phyloP scores from a whole-genome alignment of 2,329 filamentous ascomycete species.

The Alternaria sp. region DNA sequence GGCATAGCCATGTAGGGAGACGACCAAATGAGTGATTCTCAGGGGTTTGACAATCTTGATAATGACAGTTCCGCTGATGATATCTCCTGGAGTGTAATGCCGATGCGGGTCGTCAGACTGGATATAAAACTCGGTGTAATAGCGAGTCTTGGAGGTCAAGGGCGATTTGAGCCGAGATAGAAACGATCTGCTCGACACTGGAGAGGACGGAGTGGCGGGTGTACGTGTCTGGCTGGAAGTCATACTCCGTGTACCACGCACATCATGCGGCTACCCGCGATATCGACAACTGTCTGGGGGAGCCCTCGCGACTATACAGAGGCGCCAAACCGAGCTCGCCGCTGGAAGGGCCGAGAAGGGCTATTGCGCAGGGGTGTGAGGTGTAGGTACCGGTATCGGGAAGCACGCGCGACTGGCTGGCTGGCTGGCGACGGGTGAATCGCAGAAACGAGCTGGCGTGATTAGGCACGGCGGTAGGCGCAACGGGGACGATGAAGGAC shows the following conservation, averaged over 20 bases:
- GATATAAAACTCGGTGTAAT: slow-evolving; percentile 81
- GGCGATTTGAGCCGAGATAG: slow-evolving; percentile 66
- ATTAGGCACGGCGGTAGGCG: slow-evolving; percentile 1
- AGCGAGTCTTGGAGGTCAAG: slow-evolving; percentile 66
- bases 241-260: slow-evolving; percentile 49
- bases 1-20: slow-evolving; percentile 80
- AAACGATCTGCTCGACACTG: slow-evolving; percentile 47
- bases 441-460: background rate
- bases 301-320: slow-evolving; percentile 10
- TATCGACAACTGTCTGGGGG: slow-evolving; percentile 20
- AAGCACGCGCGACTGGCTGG: slow-evolving; percentile 5
- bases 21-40: slow-evolving; percentile 80
- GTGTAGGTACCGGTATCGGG: background rate
- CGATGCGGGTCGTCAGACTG: slow-evolving; percentile 79
- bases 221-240: slow-evolving; percentile 50
- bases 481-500: background rate
- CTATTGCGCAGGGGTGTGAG: background rate
- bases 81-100: slow-evolving; percentile 77
- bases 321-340: slow-evolving; percentile 4
- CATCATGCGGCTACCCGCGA: slow-evolving; percentile 52
- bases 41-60: slow-evolving; percentile 77
- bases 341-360: background rate
- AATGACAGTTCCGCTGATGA: slow-evolving; percentile 76
- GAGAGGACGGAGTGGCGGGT: slow-evolving; percentile 41
- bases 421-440: slow-evolving; percentile 1